Percentiles rank a stretch among this genome's conserved stretches.
These are phyloP conservation scores for Penicillium brasilianum DNA, from an alignment of 2,329 filamentous ascomycete genomes.

Conservation along the genomic window DNA sequence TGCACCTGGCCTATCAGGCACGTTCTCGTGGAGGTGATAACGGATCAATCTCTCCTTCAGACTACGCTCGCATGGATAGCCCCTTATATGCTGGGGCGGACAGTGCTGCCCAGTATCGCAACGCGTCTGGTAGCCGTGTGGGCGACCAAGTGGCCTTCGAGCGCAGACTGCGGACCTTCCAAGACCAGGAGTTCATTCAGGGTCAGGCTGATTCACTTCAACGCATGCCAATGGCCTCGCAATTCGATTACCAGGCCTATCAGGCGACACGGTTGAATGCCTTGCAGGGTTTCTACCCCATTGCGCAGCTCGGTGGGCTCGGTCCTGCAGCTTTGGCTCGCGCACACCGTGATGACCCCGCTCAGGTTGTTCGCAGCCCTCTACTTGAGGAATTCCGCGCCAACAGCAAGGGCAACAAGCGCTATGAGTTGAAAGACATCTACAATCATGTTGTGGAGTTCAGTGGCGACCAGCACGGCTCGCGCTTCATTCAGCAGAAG, in stretches of 20 bases:
- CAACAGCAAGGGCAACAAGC: conserved; percentile 72
- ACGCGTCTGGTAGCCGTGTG: conserved; percentile 51
- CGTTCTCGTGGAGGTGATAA: conserved; percentile 51
- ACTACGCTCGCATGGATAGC: conserved; percentile 53
- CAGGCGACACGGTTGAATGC: conserved; percentile 40
- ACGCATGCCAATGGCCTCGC: conserved; percentile 37
- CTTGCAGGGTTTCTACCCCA: conserved; percentile 45
- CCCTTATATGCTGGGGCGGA: conserved; percentile 53
- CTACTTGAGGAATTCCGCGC: conserved; percentile 79
- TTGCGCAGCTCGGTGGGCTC: conserved; percentile 38
- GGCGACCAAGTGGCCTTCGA: conserved; percentile 55
- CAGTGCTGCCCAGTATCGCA: conserved; percentile 53
- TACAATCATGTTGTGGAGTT: conserved; percentile 90
- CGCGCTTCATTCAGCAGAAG: conserved; percentile 92
- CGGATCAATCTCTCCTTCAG: conserved; percentile 53
- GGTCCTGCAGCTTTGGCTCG: conserved; percentile 44
- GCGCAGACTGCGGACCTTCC: conserved; percentile 55
- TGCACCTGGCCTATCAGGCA: conserved; percentile 44
- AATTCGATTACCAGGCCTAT: conserved; percentile 43
- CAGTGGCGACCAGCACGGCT: conserved; percentile 93
- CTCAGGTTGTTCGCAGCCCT: conserved; percentile 69
- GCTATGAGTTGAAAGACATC: conserved; percentile 87
- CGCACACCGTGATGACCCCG: conserved; percentile 61
- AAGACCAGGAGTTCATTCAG: conserved; percentile 47
- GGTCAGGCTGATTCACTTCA: conserved; percentile 35